Evolutionary conservation across 169 alveolate genomes (phyloP).

Genomic region (Plasmodium reichenowi): DNA sequence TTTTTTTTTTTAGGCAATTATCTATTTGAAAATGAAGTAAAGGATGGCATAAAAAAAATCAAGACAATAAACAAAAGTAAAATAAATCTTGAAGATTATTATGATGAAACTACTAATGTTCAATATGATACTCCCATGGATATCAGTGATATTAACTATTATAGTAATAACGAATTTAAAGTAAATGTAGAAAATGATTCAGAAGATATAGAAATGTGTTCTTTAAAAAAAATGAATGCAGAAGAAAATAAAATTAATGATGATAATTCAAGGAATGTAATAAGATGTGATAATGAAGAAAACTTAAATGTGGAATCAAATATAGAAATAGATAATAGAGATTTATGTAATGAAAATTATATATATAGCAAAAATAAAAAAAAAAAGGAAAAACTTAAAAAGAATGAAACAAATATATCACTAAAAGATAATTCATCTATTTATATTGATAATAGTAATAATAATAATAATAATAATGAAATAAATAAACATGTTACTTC

Average conservation of each 20-base stretch:
- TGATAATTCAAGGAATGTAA: not conserved
- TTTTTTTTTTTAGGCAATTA: constrained; percentile 24
- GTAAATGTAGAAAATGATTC: constrained; percentile 1
- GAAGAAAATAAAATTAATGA: constrained; percentile 5
- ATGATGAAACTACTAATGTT: constrained; percentile 15
- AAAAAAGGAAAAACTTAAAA: not conserved
- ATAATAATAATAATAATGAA: not conserved
- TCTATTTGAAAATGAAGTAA: constrained; percentile 43
- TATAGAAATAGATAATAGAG: not conserved
- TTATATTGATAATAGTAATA: not conserved
- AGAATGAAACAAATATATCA: not conserved
- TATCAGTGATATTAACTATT: constrained; percentile 61
- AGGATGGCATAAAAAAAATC: constrained; percentile 42
- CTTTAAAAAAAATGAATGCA: not conserved
- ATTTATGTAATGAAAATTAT: not conserved
- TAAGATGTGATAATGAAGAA: not conserved
- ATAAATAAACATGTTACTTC: not conserved
- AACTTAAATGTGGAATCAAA: not conserved
- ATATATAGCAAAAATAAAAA: not conserved
- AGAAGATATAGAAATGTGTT: constrained; percentile 11
- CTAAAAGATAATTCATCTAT: not conserved
- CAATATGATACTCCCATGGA: constrained; percentile 35
- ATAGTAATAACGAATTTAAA: constrained; percentile 23
- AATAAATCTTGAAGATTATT: constrained; percentile 10
- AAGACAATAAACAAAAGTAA: constrained; percentile 34